A percentile compares a stretch with the other conserved stretches of the same genome.
Conservation (phyloP, 2,329 filamentous ascomycete genomes). For the Colletotrichum noveboracense region DNA sequence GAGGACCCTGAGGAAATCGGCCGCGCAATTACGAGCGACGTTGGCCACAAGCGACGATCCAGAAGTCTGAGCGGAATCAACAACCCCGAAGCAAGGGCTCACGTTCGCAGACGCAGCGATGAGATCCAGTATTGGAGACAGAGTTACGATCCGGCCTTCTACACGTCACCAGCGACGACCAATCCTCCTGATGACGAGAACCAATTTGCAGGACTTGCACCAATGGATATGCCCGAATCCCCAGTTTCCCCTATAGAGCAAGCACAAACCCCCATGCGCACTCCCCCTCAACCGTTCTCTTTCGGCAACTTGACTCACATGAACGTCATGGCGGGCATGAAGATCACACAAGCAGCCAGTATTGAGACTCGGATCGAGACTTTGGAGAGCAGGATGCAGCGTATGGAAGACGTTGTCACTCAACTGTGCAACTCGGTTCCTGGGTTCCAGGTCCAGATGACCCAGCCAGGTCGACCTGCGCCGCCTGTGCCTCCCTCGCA, state of each 20-base stretch:
- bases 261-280: constrained; percentile 32
- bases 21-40: constrained; percentile 65
- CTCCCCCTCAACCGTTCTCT: constrained; percentile 57
- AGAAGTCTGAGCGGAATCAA: constrained; percentile 54
- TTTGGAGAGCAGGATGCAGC: constrained; percentile 57
- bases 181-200: constrained; percentile 41
- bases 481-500: constrained; percentile 28
- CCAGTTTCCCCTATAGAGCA: constrained; percentile 30
- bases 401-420: constrained; percentile 57
- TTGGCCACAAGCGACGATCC: constrained; percentile 57
- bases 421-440: constrained; percentile 54
- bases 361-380: constrained; percentile 57
- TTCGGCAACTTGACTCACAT: constrained; percentile 54
- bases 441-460: constrained; percentile 38
- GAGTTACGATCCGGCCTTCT: constrained; percentile 57
- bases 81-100: neutral
- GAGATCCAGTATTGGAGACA: constrained; percentile 70
- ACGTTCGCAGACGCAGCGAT: constrained; percentile 59
- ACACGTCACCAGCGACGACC: constrained; percentile 55
- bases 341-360: constrained; percentile 60
- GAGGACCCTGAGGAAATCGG: constrained; percentile 62
- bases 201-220: constrained; percentile 33
- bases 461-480: constrained; percentile 29
- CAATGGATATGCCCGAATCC: constrained; percentile 37
- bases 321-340: constrained; percentile 58